Base-by-base conservation (phyloP, 805 yeast genomes). In the Suhomyces sp. region DNA sequence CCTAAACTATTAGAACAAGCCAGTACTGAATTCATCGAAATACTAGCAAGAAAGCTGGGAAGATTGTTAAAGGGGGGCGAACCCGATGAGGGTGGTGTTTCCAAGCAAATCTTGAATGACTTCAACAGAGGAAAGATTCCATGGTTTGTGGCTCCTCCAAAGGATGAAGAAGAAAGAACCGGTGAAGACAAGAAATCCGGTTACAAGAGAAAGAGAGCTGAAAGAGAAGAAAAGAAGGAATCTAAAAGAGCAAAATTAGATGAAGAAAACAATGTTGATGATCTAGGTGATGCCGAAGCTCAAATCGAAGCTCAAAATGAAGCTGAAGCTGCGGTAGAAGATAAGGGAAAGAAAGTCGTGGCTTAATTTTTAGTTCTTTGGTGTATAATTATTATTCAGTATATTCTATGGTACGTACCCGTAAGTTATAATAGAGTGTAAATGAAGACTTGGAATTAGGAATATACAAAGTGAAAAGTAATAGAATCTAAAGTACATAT, bases 81-180 rank as follows among this genome's bases (percentile, higher is more conserved):
- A 73, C 96, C 98, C 1, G 98, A 93, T 70, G 97, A 93, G 72
- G 78, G 86, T 59, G 96, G 97, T 63, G 90, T 93, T 52, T 85
- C 98, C 40, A 93, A 91, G 70, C 86, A 87, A 65, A 87, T 93
- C 29, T 81, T 93, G 69, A 90, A 90, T 62, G 99, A 93, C 70
- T 93, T 93, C 79, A 93, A 91, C 73, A 83, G 99, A 72, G 99
- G 99, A 56, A 90, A 90, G 65, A 93, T 93, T 51, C 99, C 99
- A 23, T 93, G 99, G 99, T 93, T 93, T 68, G 53, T 54, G 9
- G 90, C 90, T 31, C 85, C 94, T 26, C 99, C 99, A 27, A 97
- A 98, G 42, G 82, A 85, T 60, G 88, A 83, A 57, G 85, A 80
- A 50, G 81, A 70, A 23, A 77, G 81, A 68, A 76, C 77, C 27